These are phyloP conservation scores for Podaxis rugospora DNA, from an alignment of 768 basidiomycete species.

Conservation along the genomic window DNA sequence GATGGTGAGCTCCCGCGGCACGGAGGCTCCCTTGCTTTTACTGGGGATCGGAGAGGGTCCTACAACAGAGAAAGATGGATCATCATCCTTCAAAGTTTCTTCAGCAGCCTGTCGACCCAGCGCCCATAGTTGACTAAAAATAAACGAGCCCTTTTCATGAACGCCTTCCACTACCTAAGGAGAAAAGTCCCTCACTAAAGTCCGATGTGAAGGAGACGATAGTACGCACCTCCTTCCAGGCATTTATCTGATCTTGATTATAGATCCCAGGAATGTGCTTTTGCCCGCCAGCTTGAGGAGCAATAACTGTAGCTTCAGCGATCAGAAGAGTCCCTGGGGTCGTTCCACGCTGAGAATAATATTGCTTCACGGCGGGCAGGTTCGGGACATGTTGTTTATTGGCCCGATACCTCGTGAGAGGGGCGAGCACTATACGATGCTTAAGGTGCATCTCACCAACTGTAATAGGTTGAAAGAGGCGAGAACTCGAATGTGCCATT, in stretches of 20 bases:
- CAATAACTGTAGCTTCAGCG: slow-evolving; percentile 53
- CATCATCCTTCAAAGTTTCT: neutral
- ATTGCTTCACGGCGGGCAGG: slow-evolving; percentile 31
- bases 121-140: slow-evolving; percentile 46
- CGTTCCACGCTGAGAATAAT: slow-evolving; percentile 45
- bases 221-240: slow-evolving; percentile 45
- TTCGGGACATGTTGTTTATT: slow-evolving; percentile 30
- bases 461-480: slow-evolving; percentile 43
- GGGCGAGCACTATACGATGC: slow-evolving; percentile 53
- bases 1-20: slow-evolving; percentile 37
- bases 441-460: slow-evolving; percentile 37
- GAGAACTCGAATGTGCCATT: slow-evolving; percentile 3
- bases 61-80: neutral
- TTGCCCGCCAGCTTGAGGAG: slow-evolving; percentile 26
- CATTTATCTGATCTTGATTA: slow-evolving; percentile 42
- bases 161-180: slow-evolving; percentile 35
- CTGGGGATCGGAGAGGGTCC: slow-evolving; percentile 8
- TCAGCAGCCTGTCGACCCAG: neutral
- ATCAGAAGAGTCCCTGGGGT: slow-evolving; percentile 51
- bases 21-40: slow-evolving; percentile 8
- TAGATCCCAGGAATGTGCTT: slow-evolving; percentile 39
- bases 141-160: slow-evolving; percentile 36
- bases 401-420: slow-evolving; percentile 44
- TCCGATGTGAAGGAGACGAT: neutral
- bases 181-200: neutral